Evolutionary conservation across 257 asterid species (phyloP).

Genomic region (Solanum gandarillasii): DNA sequence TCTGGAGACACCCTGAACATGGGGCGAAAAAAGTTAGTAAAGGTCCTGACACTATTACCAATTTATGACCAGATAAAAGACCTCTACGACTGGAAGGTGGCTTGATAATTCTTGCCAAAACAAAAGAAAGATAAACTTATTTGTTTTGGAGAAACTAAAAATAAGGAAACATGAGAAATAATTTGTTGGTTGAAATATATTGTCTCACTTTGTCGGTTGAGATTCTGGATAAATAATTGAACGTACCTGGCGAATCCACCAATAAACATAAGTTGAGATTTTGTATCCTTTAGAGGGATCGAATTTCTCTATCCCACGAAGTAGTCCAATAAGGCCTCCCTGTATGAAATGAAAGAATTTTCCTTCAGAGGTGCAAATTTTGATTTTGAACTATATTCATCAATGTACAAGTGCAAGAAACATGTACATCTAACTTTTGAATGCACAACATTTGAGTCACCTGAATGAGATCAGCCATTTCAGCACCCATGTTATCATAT

Average conservation of each 20-base stretch:
- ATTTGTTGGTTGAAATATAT: not conserved
- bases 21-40: not conserved
- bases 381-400: not conserved
- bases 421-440: not conserved
- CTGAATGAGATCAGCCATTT: slow-evolving; percentile 93
- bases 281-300: slow-evolving; percentile 92
- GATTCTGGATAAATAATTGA: not conserved
- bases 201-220: not conserved
- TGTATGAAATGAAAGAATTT: slow-evolving; percentile 15
- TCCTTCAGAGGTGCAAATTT: not conserved
- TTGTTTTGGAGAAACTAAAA: not conserved
- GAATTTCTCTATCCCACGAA: slow-evolving; percentile 88
- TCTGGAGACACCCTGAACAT: slow-evolving; percentile 77
- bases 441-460: slow-evolving; percentile 21
- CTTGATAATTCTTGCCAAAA: not conserved
- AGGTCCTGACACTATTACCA: not conserved
- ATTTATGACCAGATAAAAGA: not conserved
- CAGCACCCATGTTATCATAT: slow-evolving; percentile 91
- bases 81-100: not conserved
- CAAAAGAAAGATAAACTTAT: not conserved
- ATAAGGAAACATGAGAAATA: not conserved
- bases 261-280: slow-evolving; percentile 92
- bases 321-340: slow-evolving; percentile 93
- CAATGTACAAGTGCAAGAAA: not conserved
- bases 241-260: slow-evolving; percentile 97